These are phyloP conservation scores for Paradendryphiella salina DNA, from an alignment of 2,329 filamentous ascomycete genomes.

Conservation along the genomic window DNA sequence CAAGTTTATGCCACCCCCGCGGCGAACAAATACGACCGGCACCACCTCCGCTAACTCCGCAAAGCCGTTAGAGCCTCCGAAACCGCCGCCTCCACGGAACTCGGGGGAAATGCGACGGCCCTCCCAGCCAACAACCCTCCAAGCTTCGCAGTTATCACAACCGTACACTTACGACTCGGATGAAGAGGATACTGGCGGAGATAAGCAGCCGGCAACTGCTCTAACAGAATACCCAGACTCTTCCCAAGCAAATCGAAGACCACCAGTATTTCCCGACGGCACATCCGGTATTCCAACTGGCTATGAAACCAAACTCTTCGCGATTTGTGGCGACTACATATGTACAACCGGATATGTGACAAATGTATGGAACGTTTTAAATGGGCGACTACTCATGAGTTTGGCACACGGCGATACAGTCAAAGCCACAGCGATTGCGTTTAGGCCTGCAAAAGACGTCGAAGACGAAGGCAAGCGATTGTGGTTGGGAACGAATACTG, in stretches of 20 bases:
- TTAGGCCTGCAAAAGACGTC: slow-evolving; percentile 78
- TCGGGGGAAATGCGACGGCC: slow-evolving; percentile 42
- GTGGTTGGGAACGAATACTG: slow-evolving; percentile 88
- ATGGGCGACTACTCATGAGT: slow-evolving; percentile 80
- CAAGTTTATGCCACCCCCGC: slow-evolving; percentile 41
- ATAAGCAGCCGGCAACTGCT: slow-evolving; percentile 58
- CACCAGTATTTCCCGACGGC: slow-evolving; percentile 73
- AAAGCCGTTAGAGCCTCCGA: slow-evolving; percentile 39
- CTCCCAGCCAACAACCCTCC: slow-evolving; percentile 17
- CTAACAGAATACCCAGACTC: slow-evolving; percentile 76
- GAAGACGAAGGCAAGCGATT: slow-evolving; percentile 78
- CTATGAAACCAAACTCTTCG: slow-evolving; percentile 84
- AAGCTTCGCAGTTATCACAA: slow-evolving; percentile 25
- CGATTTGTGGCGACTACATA: slow-evolving; percentile 83
- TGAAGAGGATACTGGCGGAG: slow-evolving; percentile 48
- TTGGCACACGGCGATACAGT: slow-evolving; percentile 82
- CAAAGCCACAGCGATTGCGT: slow-evolving; percentile 78
- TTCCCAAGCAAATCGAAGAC: slow-evolving; percentile 79
- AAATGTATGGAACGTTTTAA: slow-evolving; percentile 81
- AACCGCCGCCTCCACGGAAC: slow-evolving; percentile 41
- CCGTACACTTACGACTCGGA: slow-evolving; percentile 54
- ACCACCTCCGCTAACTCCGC: slow-evolving; percentile 7
- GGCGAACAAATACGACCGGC: slow-evolving; percentile 39
- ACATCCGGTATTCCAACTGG: slow-evolving; percentile 78
- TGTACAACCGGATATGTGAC: slow-evolving; percentile 88